A percentile compares a stretch with the other conserved stretches of the same genome.
Conservation (phyloP, 2,329 filamentous ascomycete genomes). For the Penicillium olsonii region DNA sequence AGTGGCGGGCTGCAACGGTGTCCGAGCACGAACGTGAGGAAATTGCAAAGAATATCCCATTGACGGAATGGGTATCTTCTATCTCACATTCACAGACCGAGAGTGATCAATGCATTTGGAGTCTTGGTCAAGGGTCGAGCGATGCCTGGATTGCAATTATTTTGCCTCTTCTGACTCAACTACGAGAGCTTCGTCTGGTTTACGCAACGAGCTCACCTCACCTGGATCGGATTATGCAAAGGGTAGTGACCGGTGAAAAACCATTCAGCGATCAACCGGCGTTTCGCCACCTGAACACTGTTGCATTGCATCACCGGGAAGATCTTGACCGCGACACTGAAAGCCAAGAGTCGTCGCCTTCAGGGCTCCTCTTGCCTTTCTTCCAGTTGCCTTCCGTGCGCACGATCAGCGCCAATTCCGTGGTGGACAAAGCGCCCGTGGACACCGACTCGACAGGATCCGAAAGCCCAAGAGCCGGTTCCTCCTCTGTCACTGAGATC, state of each 20-base stretch:
- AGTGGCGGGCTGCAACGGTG: constrained; percentile 18
- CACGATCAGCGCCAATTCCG: constrained; percentile 24
- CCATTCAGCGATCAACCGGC: constrained; percentile 18
- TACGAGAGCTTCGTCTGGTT: constrained; percentile 21
- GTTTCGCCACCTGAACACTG: constrained; percentile 21
- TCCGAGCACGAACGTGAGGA: constrained; percentile 7
- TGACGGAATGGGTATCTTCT: constrained; percentile 7
- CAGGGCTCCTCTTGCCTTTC: constrained; percentile 26
- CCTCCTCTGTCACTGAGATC: constrained; percentile 27
- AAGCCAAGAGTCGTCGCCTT: constrained; percentile 6
- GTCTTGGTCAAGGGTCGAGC: constrained; percentile 21
- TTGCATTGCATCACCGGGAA: constrained; percentile 24
- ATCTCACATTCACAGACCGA: constrained; percentile 25
- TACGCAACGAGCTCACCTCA: constrained; percentile 24
- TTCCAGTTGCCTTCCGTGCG: constrained; percentile 29
- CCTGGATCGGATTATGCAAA: constrained; percentile 23
- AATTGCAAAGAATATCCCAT: background rate
- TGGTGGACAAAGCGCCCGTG: constrained; percentile 20
- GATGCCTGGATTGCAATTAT: constrained; percentile 33
- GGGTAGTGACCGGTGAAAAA: constrained; percentile 19
- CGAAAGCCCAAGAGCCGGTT: background rate
- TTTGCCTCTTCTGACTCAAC: constrained; percentile 26
- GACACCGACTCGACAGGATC: background rate
- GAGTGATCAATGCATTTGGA: constrained; percentile 21
- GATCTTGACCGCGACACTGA: constrained; percentile 16